Evolutionary conservation across 176 grass and related monocot genomes (phyloP).

Genomic region (Rhipidocladum racemiflorum): DNA sequence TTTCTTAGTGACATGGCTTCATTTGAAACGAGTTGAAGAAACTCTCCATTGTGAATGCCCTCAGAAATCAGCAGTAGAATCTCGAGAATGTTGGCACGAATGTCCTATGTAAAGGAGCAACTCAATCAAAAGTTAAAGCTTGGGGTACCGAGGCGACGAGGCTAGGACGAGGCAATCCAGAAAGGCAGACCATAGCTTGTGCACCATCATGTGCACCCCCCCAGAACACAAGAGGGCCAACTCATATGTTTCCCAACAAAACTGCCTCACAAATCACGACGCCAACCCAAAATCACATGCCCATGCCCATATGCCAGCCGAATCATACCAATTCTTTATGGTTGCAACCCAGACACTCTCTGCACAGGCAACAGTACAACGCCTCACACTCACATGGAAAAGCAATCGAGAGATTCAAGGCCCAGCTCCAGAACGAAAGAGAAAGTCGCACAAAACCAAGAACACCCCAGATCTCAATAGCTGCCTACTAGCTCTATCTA

Average conservation of each 20-base stretch:
- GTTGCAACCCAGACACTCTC: background rate
- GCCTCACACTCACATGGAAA: slow-evolving; percentile 40
- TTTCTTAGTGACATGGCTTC: too few relatives aligned
- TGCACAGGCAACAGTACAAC: slow-evolving; percentile 3
- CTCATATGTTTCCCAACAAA: slow-evolving; percentile 16
- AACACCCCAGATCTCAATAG: slow-evolving; percentile 28
- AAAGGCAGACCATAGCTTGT: background rate
- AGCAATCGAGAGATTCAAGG: slow-evolving; percentile 26
- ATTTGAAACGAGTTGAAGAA: too few relatives aligned
- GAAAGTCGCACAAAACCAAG: background rate
- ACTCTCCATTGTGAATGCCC: too few relatives aligned
- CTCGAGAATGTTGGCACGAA: background rate
- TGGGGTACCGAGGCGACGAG: background rate
- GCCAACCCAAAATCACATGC: slow-evolving; percentile 21
- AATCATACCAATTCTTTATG: slow-evolving; percentile 31
- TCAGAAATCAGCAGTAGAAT: background rate
- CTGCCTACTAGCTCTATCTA: slow-evolving; percentile 19
- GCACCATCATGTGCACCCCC: slow-evolving; percentile 17
- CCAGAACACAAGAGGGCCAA: slow-evolving; percentile 7
- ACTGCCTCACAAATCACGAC: background rate
- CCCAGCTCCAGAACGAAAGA: background rate
- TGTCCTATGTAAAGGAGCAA: background rate
- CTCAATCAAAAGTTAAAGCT: background rate
- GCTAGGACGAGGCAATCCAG: background rate
- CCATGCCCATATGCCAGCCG: slow-evolving; percentile 4